Base-by-base conservation (phyloP, 306 rosid genomes). In the Ormosia emarginata region DNA sequence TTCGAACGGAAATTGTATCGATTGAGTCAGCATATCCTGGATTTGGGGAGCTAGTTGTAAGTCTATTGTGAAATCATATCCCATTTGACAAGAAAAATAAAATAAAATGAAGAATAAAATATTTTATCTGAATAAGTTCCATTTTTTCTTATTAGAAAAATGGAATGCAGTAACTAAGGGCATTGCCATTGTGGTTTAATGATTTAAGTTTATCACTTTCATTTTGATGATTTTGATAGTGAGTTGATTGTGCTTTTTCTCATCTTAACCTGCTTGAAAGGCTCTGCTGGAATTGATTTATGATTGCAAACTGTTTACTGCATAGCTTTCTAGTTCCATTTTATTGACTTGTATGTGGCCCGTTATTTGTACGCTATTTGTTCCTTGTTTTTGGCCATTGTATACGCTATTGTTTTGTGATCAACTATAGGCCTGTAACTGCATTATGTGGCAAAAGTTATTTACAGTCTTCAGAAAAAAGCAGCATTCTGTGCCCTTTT, bases 11-110 rank as follows among this genome's bases (percentile, higher is more conserved):
- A 91, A 91, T 95, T 83, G 99, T 95, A 75, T 90, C 99, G 36
- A 93, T 95, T 71, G 99, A 95, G 86, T 95, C 99, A 14, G 99
- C 99, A 69, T 93, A 93, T 90, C 97, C 99, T 39, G 99, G 99
- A 78, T 95, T 88, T 49, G 99, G 99, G 70, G 98, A 93, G 82
- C 92, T 95, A 34, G 97, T 95, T 77, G 99, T 93, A 81, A 95
- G 99, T 93, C 85, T 80, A 61, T 74, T 9, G 71, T 67, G 47
- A 80, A 74, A 69, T 49, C 67, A 57, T 37, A 71, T 47, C 53
- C 67, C 75, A 29, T 52, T 65, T 79, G 79, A 65, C 70, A 15
- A 40, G 44, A 43, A 84, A 36, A 71, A 34, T 5, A 41, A 17
- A 32, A 32, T 17, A 10, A 64, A 68, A 29, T 14, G 10, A 15